phyloP scores from a whole-genome alignment of 805 yeast genomes.

The Starmerella cellae region DNA sequence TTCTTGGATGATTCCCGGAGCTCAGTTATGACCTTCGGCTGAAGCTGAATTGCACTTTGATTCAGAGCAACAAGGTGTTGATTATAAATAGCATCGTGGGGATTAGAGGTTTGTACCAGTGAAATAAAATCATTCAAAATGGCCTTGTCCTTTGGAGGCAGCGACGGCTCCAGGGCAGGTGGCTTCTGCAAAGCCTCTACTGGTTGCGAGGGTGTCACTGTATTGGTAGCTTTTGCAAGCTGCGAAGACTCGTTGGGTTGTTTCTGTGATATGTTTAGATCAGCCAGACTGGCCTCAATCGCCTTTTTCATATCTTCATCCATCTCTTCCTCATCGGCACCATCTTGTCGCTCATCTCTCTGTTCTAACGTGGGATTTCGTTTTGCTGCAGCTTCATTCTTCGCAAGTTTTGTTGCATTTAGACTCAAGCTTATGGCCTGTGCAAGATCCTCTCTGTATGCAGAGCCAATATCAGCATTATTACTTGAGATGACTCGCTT shows the following conservation, averaged over 20 bases:
- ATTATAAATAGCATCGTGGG: constrained; percentile 20
- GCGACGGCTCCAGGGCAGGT: constrained; percentile 1
- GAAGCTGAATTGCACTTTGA: constrained; percentile 16
- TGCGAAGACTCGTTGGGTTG: neutral
- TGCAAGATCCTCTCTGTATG: constrained; percentile 45
- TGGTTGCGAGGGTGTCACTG: neutral
- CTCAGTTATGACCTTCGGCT: constrained; percentile 20
- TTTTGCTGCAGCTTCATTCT: neutral
- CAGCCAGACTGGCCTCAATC: constrained; percentile 77
- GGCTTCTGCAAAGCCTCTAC: neutral
- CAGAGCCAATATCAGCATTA: constrained; percentile 23
- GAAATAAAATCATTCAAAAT: constrained; percentile 8
- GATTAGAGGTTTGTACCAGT: constrained; percentile 14
- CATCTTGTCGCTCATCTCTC: neutral
- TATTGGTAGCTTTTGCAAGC: neutral
- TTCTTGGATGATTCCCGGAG: constrained; percentile 18
- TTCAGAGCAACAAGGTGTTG: constrained; percentile 13
- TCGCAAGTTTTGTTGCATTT: constrained; percentile 40
- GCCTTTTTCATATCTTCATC: constrained; percentile 90
- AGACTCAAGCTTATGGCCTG: constrained; percentile 70
- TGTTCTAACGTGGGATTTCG: constrained; percentile 16
- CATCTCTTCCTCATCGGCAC: constrained; percentile 40
- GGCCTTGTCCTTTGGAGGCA: constrained; percentile 10
- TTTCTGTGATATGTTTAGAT: constrained; percentile 29
- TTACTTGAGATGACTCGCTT: constrained; percentile 7